phyloP scores from a whole-genome alignment of 495 filamentous ascomycete species.

The Platismatia glauca region DNA sequence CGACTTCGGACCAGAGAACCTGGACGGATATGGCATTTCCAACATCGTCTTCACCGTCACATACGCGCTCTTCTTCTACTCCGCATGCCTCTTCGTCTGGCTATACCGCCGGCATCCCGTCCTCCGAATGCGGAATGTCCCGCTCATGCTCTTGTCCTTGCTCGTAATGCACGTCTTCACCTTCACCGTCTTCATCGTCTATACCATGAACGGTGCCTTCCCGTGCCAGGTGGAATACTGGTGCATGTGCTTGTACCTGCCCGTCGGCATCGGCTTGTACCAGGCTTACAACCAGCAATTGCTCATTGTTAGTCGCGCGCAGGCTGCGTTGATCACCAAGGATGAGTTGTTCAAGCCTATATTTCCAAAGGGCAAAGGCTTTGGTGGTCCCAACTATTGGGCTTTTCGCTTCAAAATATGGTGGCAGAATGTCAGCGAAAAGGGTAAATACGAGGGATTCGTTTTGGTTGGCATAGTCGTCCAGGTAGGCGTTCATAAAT shows the following conservation, averaged over 20 bases:
- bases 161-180: constrained; percentile 56
- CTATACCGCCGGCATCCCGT: constrained; percentile 47
- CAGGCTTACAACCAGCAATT: constrained; percentile 59
- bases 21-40: constrained; percentile 18
- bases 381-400: constrained; percentile 14
- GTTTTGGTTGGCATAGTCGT: constrained; percentile 37
- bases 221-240: constrained; percentile 55
- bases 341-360: constrained; percentile 10
- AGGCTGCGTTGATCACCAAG: constrained; percentile 32
- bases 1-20: constrained; percentile 11
- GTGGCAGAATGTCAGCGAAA: constrained; percentile 17
- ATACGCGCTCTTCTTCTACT: constrained; percentile 29
- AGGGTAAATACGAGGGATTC: constrained; percentile 23
- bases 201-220: constrained; percentile 48
- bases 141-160: constrained; percentile 48
- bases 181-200: constrained; percentile 47
- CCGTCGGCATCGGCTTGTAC: constrained; percentile 59
- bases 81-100: constrained; percentile 47
- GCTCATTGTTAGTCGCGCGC: constrained; percentile 47
- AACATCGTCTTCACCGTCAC: constrained; percentile 11
- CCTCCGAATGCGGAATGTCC: constrained; percentile 53
- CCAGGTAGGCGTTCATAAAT: constrained; percentile 6
- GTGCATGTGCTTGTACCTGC: constrained; percentile 64
- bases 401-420: constrained; percentile 21
- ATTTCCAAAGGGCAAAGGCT: not conserved